These are phyloP conservation scores for Vanrija humicola DNA, from an alignment of 1,284 basidiomycete genomes.

Conservation along the genomic window DNA sequence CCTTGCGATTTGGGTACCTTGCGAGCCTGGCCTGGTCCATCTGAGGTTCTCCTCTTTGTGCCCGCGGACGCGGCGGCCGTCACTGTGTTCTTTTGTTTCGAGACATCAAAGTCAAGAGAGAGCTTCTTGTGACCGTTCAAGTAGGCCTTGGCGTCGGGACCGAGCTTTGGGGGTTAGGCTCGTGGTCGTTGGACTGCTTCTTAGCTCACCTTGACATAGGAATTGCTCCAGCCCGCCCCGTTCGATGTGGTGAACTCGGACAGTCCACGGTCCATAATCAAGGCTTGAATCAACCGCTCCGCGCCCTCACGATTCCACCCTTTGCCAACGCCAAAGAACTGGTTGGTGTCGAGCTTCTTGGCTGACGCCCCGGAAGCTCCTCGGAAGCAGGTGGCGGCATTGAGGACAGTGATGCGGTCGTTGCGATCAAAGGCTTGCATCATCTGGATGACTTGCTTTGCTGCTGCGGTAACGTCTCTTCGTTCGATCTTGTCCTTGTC, in stretches of 20 bases:
- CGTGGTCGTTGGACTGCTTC: not conserved
- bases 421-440: conserved; percentile 23
- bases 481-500: conserved; percentile 27
- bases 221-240: conserved; percentile 40
- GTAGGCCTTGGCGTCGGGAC: conserved; percentile 19
- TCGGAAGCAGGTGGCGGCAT: conserved; percentile 42
- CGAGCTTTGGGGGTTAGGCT: conserved; percentile 25
- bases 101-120: conserved; percentile 31
- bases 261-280: conserved; percentile 42
- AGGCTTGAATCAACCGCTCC: conserved; percentile 41
- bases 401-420: conserved; percentile 38
- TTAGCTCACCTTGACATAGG: conserved; percentile 44
- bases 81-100: conserved; percentile 6
- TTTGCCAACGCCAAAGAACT: conserved; percentile 36
- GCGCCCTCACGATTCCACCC: conserved; percentile 39
- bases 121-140: conserved; percentile 29
- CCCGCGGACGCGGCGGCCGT: too few relatives aligned
- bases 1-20: conserved; percentile 23
- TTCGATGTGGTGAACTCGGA: conserved; percentile 35
- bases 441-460: conserved; percentile 34
- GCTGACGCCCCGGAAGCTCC: conserved; percentile 30
- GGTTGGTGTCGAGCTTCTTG: conserved; percentile 33
- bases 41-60: not conserved
- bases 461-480: conserved; percentile 41
- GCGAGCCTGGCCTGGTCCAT: conserved; percentile 9